Evolutionary conservation across 345 rosid species (phyloP).

Genomic region (Gossypium raimondii): DNA sequence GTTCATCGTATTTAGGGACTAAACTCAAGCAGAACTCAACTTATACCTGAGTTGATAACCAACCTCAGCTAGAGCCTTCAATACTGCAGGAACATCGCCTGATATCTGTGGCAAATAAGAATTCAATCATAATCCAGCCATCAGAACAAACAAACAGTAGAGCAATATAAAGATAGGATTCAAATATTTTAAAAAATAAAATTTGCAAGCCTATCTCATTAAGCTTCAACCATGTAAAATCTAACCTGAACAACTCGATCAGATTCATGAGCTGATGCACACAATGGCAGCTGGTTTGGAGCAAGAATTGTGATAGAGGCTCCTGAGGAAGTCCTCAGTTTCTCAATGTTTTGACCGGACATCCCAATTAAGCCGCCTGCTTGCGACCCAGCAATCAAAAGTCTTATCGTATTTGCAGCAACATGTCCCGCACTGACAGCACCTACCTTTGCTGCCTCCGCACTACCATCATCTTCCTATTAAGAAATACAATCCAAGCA

Average conservation of each 20-base stretch:
- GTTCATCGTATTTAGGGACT: background rate
- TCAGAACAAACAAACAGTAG: background rate
- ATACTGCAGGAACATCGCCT: slow-evolving; percentile 53
- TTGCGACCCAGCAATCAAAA: slow-evolving; percentile 63
- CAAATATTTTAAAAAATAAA: background rate
- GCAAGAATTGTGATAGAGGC: slow-evolving; percentile 56
- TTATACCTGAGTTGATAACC: slow-evolving; percentile 53
- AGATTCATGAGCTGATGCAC: slow-evolving; percentile 68
- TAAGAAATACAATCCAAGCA: background rate
- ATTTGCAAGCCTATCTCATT: background rate
- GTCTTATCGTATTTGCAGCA: slow-evolving; percentile 55
- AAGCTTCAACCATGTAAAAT: background rate
- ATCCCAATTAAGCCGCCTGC: slow-evolving; percentile 57
- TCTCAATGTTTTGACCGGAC: slow-evolving; percentile 64
- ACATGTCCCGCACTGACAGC: slow-evolving; percentile 41
- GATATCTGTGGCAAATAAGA: slow-evolving; percentile 38
- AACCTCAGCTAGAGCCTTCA: slow-evolving; percentile 56
- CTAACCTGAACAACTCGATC: slow-evolving; percentile 64
- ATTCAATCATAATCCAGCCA: background rate
- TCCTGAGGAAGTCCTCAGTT: slow-evolving; percentile 53
- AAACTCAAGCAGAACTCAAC: background rate
- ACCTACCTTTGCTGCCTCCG: slow-evolving; percentile 27
- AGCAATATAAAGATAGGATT: background rate
- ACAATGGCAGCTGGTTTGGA: slow-evolving; percentile 58
- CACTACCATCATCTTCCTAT: slow-evolving; percentile 49